Evolutionary conservation across 139 green algal genomes (phyloP).

Genomic region (Ulvella scutata): DNA sequence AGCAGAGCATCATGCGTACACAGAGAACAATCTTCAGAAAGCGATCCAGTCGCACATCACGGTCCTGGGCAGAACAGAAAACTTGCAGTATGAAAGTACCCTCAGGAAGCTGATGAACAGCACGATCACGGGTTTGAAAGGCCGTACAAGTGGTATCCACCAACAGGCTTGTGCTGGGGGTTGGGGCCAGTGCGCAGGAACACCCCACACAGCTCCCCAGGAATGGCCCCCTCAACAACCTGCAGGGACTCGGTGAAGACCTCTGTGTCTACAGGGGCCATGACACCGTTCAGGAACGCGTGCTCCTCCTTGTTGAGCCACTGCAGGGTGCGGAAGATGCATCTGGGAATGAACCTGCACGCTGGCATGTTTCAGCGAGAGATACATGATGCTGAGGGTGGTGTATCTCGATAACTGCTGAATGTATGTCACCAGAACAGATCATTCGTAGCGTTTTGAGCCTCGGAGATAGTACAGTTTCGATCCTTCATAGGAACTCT

Average conservation of each 20-base stretch:
- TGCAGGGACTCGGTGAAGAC: not conserved
- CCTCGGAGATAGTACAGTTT: no score
- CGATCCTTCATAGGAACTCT: no score
- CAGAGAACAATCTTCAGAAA: not conserved
- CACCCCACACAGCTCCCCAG: conserved; percentile 7
- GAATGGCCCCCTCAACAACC: conserved; percentile 9
- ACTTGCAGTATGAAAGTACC: not conserved
- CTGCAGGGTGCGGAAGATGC: not conserved
- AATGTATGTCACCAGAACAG: no score
- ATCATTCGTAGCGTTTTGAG: no score
- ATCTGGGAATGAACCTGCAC: not conserved
- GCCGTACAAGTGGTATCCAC: conserved; percentile 17
- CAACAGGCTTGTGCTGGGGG: conserved; percentile 7
- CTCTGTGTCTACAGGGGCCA: not conserved
- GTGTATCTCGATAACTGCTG: no score
- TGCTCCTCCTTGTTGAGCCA: not conserved
- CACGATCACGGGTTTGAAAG: not conserved
- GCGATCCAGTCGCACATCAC: not conserved
- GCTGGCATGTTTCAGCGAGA: not conserved
- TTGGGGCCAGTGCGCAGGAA: conserved; percentile 21
- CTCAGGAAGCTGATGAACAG: not conserved
- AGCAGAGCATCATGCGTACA: not conserved
- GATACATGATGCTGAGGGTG: no score
- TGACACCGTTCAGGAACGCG: not conserved
- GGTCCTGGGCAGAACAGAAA: not conserved